Conservation (phyloP, 306 rosid genomes). For the Quercus alba region DNA sequence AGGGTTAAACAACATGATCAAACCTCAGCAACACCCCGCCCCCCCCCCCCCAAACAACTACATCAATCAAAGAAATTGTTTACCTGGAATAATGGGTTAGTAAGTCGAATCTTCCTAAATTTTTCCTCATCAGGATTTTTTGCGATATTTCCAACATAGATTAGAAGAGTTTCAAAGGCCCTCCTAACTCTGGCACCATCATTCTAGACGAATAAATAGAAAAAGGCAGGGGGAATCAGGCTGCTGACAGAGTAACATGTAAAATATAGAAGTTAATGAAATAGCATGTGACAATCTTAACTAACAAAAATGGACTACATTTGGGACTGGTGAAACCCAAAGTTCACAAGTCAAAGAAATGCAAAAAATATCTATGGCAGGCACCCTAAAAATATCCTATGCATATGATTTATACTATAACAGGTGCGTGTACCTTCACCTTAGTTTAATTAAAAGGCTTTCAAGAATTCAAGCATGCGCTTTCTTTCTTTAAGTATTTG, state of each 20-base stretch:
- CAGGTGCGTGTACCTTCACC: neutral
- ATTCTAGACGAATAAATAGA: conserved; percentile 47
- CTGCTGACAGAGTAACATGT: neutral
- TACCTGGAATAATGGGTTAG: conserved; percentile 74
- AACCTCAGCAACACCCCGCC: neutral
- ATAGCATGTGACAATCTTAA: neutral
- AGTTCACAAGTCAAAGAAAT: neutral
- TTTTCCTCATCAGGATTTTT: conserved; percentile 79
- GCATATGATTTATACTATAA: neutral
- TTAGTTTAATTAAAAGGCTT: neutral
- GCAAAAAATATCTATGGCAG: neutral
- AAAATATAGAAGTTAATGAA: neutral
- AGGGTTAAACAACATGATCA: neutral
- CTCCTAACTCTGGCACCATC: conserved; percentile 62
- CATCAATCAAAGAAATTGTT: neutral
- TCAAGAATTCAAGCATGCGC: neutral
- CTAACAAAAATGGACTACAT: neutral
- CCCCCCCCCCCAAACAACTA: neutral
- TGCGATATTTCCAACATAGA: conserved; percentile 76
- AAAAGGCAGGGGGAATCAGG: neutral
- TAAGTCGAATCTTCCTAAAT: conserved; percentile 74
- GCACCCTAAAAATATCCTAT: neutral
- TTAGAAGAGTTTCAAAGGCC: conserved; percentile 76
- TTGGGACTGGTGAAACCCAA: neutral
- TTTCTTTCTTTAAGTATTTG: neutral